phyloP scores from a whole-genome alignment of 2,329 filamentous ascomycete genomes.

The Ciborinia camelliae region DNA sequence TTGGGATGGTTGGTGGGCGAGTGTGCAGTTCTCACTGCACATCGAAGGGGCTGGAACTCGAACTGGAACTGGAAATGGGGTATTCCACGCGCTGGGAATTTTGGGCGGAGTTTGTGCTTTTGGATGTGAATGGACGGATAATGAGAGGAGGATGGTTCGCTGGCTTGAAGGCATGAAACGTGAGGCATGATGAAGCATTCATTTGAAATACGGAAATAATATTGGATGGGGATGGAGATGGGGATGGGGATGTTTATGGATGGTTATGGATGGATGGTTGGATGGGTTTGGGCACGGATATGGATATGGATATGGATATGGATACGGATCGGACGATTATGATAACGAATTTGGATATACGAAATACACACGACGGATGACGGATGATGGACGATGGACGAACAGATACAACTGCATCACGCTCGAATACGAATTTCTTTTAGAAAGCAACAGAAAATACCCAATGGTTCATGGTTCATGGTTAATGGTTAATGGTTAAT shows the following conservation, averaged over 20 bases:
- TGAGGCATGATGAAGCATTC: background rate
- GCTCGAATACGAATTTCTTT: conserved; percentile 8
- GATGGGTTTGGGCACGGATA: background rate
- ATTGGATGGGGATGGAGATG: background rate
- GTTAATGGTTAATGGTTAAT: no score
- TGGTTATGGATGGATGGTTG: background rate
- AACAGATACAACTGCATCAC: conserved; percentile 1
- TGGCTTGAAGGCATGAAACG: background rate
- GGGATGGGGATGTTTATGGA: no score
- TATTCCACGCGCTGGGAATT: background rate
- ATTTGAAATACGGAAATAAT: background rate
- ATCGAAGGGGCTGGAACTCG: background rate
- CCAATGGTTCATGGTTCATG: no score
- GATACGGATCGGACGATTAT: background rate
- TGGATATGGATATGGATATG: background rate
- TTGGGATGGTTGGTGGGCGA: conserved; percentile 14
- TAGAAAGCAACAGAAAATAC: conserved; percentile 12
- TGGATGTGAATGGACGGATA: background rate
- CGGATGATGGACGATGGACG: background rate
- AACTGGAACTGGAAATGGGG: background rate
- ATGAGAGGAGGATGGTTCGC: background rate
- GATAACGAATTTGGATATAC: conserved; percentile 3
- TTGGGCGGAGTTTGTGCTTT: background rate
- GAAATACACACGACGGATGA: background rate
- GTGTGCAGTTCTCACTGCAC: background rate